phyloP scores from a whole-genome alignment of 1,284 basidiomycete genomes.

The Takashimella tepidaria region DNA sequence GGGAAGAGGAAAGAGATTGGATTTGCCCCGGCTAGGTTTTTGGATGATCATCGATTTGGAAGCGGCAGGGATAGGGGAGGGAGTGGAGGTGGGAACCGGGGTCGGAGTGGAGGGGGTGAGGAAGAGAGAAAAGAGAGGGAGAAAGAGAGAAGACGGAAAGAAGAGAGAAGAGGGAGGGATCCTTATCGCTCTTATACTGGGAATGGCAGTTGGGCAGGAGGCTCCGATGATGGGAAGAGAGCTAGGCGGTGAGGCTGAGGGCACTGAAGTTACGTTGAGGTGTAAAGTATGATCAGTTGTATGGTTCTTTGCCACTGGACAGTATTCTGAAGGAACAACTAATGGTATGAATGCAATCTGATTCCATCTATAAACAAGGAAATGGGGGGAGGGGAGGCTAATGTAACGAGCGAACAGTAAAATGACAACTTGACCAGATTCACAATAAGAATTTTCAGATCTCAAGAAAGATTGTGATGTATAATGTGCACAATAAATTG shows the following conservation, averaged over 20 bases:
- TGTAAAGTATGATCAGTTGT: no score
- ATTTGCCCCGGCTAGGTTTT: slow-evolving; percentile 47
- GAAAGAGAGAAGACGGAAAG: slow-evolving; percentile 6
- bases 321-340: no score
- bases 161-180: neutral
- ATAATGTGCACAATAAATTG: no score
- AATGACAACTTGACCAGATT: no score
- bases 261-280: no score
- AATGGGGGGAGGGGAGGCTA: no score
- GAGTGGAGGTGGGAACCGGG: neutral
- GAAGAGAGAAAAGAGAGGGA: slow-evolving; percentile 11
- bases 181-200: neutral
- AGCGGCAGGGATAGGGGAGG: slow-evolving; percentile 4
- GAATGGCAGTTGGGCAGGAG: neutral
- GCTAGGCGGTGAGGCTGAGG: neutral
- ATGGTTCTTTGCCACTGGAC: no score
- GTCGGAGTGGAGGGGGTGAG: slow-evolving; percentile 11
- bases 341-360: no score
- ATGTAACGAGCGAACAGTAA: no score
- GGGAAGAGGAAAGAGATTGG: slow-evolving; percentile 58
- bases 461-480: no score
- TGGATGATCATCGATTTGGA: slow-evolving; percentile 1
- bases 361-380: no score
- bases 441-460: no score
- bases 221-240: neutral